A percentile compares a stretch with the other conserved stretches of the same genome.
Conservation (phyloP, 208 protist genomes). For the Trypanosoma scelopori region DNA sequence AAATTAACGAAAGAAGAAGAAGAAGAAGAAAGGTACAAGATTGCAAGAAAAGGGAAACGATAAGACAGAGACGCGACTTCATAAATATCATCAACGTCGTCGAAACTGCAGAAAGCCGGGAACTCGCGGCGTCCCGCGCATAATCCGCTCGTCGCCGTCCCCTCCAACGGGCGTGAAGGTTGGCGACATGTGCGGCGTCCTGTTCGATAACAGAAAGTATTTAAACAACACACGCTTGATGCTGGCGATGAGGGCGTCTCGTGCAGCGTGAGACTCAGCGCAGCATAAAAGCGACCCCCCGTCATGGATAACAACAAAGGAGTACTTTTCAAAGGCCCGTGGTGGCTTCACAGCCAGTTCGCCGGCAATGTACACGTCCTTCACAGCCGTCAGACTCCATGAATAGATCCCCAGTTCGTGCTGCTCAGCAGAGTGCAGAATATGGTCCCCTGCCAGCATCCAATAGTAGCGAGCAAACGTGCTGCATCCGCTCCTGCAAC, state of each 20-base stretch:
- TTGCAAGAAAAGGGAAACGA: constrained; percentile 9
- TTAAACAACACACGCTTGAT: constrained; percentile 23
- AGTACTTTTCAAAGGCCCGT: background rate
- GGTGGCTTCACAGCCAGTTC: constrained; percentile 16
- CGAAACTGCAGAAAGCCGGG: constrained; percentile 1
- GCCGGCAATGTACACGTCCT: constrained; percentile 11
- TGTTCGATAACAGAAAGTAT: constrained; percentile 7
- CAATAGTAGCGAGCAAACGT: constrained; percentile 13
- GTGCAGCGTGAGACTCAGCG: background rate
- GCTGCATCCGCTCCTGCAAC: constrained; percentile 17
- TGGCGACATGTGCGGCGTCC: background rate
- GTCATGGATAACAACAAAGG: constrained; percentile 19
- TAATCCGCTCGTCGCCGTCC: background rate
- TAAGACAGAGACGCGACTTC: constrained; percentile 13
- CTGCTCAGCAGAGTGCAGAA: constrained; percentile 15
- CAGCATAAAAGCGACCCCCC: constrained; percentile 25
- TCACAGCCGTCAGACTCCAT: constrained; percentile 16
- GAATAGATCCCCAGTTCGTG: background rate
- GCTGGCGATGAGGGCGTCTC: constrained; percentile 10
- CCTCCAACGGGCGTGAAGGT: background rate
- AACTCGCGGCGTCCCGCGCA: background rate
- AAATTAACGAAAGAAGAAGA: constrained; percentile 13
- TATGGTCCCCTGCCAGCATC: constrained; percentile 11
- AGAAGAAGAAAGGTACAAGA: constrained; percentile 16
- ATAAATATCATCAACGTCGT: constrained; percentile 2